phyloP scores from a whole-genome alignment of 129 eudicot genomes.

The Artemisia argyi region DNA sequence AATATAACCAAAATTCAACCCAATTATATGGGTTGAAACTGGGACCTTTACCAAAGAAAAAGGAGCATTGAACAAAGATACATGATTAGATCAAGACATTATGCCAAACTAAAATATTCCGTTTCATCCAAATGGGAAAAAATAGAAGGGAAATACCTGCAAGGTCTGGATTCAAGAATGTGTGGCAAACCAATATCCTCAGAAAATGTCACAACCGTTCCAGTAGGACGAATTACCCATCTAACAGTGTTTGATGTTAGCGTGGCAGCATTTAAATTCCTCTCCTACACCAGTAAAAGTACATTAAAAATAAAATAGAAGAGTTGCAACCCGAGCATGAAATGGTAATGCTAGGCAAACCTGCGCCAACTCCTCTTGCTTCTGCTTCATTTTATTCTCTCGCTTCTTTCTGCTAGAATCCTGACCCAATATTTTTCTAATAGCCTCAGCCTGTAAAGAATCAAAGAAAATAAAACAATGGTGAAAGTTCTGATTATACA shows the following conservation, averaged over 20 bases:
- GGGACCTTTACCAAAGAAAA: neutral
- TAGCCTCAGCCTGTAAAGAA: conserved; percentile 72
- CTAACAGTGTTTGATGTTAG: conserved; percentile 63
- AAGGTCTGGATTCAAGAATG: conserved; percentile 53
- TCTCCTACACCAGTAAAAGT: conserved; percentile 50
- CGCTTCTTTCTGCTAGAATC: conserved; percentile 87
- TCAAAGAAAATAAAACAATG: neutral
- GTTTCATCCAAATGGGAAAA: neutral
- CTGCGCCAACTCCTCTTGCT: conserved; percentile 70
- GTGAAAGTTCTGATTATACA: neutral
- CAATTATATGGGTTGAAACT: too few relatives aligned
- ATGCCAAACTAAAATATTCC: neutral
- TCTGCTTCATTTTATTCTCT: conserved; percentile 67
- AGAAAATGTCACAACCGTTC: conserved; percentile 72
- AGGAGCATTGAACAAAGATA: neutral
- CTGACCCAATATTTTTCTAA: conserved; percentile 86
- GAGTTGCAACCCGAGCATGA: neutral
- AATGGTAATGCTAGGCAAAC: conserved; percentile 29
- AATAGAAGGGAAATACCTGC: conserved; percentile 43
- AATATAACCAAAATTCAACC: too few relatives aligned
- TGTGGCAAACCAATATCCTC: conserved; percentile 73
- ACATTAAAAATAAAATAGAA: conserved; percentile 1
- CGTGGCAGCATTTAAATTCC: conserved; percentile 44
- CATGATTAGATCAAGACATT: neutral
- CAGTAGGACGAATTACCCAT: conserved; percentile 72